phyloP scores from a whole-genome alignment of 75 land plant species.

The Pinus albicaulis region DNA sequence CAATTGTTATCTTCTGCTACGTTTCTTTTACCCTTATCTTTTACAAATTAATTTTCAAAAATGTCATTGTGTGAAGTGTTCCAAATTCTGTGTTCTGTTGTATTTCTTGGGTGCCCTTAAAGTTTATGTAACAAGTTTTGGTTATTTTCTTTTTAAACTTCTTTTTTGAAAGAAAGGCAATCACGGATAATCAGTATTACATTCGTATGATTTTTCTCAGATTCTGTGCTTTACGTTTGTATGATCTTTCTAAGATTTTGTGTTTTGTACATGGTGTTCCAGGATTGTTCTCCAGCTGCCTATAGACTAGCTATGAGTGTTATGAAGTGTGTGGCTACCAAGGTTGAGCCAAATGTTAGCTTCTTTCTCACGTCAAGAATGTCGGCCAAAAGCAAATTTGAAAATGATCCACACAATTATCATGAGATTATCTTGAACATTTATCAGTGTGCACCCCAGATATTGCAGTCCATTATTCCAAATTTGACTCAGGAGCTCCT shows the following conservation, averaged over 20 bases:
- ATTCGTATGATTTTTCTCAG: too few relatives aligned
- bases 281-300: conserved; percentile 70
- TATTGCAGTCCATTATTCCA: conserved; percentile 64
- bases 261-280: neutral
- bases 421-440: conserved; percentile 82
- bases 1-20: too few relatives aligned
- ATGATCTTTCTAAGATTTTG: neutral
- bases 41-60: too few relatives aligned
- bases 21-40: too few relatives aligned
- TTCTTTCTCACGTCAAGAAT: conserved; percentile 71
- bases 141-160: too few relatives aligned
- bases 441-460: conserved; percentile 76
- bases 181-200: too few relatives aligned
- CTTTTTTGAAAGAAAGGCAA: too few relatives aligned
- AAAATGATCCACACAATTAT: conserved; percentile 48
- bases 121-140: too few relatives aligned
- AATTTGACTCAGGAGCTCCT: conserved; percentile 69
- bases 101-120: too few relatives aligned
- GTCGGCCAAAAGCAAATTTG: conserved; percentile 44
- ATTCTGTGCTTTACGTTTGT: too few relatives aligned
- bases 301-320: conserved; percentile 79
- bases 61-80: too few relatives aligned
- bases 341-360: conserved; percentile 71
- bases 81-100: too few relatives aligned
- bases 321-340: conserved; percentile 61